phyloP scores from a whole-genome alignment of 805 yeast species.

The Ogataea pignaliae region DNA sequence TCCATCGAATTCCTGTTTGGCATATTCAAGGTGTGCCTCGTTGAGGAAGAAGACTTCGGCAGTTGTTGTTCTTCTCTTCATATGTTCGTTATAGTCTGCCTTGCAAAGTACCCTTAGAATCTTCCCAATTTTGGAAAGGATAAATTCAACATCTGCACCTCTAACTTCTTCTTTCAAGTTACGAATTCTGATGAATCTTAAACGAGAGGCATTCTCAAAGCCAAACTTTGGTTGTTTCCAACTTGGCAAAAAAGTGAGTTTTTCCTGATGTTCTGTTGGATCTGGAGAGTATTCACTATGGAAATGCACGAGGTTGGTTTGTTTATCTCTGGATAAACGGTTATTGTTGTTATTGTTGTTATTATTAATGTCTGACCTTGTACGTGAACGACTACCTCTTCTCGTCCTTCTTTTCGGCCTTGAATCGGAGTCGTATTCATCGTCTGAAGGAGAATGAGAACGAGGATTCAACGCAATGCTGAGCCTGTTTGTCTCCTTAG shows the following conservation, averaged over 20 bases:
- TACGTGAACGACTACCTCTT: not conserved
- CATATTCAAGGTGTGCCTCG: constrained; percentile 27
- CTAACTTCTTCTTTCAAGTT: constrained; percentile 31
- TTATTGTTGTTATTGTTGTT: not conserved
- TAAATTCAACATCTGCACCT: constrained; percentile 24
- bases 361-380: not conserved
- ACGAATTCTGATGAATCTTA: constrained; percentile 25
- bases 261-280: not conserved
- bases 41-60: constrained; percentile 34
- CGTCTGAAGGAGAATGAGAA: too few species aligned
- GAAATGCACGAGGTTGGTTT: not conserved
- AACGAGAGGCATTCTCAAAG: constrained; percentile 21
- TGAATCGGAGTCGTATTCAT: too few species aligned
- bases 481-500: too few species aligned
- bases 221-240: constrained; percentile 2
- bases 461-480: too few species aligned
- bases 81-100: constrained; percentile 20
- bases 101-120: constrained; percentile 20
- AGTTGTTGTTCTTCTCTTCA: constrained; percentile 28
- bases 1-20: constrained; percentile 33
- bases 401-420: not conserved
- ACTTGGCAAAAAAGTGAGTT: not conserved
- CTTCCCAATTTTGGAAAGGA: constrained; percentile 21
- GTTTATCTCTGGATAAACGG: not conserved
- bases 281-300: not conserved